Evolutionary conservation across 306 rosid species (phyloP).

Genomic region (Neltuma alba): DNA sequence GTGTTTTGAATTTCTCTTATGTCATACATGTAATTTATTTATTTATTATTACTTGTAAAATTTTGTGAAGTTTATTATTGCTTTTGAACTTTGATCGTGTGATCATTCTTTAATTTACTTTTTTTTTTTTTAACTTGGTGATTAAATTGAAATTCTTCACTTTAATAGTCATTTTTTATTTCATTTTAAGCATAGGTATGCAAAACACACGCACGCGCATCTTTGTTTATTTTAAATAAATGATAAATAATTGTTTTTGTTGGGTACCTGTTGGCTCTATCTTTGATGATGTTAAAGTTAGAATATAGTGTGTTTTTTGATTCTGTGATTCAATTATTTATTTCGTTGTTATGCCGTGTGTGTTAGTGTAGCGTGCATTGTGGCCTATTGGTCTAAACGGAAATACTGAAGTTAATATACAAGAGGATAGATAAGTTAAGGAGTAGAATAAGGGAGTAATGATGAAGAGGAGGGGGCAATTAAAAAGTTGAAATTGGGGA

Average conservation of each 20-base stretch:
- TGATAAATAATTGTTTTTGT: background rate
- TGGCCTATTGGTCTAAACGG: no score
- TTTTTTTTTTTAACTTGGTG: background rate
- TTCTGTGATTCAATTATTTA: background rate
- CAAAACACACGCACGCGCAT: no score
- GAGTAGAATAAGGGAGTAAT: background rate
- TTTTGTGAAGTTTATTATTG: background rate
- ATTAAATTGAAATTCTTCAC: background rate
- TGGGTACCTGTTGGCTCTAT: background rate
- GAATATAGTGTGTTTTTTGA: background rate
- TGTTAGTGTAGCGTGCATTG: background rate
- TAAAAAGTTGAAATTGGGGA: no score
- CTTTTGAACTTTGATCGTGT: background rate
- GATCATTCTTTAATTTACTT: background rate
- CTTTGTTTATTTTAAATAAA: background rate
- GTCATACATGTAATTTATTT: background rate
- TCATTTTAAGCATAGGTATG: background rate
- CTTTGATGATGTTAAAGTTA: background rate
- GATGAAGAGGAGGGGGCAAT: no score
- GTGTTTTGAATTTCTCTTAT: background rate
- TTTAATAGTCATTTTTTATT: background rate
- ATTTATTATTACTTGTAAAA: background rate
- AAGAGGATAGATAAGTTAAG: no score
- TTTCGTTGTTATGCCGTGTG: background rate
- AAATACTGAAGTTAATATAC: no score